Base-by-base conservation (phyloP, 2,329 filamentous ascomycete species). In the Botrytis squamosa region DNA sequence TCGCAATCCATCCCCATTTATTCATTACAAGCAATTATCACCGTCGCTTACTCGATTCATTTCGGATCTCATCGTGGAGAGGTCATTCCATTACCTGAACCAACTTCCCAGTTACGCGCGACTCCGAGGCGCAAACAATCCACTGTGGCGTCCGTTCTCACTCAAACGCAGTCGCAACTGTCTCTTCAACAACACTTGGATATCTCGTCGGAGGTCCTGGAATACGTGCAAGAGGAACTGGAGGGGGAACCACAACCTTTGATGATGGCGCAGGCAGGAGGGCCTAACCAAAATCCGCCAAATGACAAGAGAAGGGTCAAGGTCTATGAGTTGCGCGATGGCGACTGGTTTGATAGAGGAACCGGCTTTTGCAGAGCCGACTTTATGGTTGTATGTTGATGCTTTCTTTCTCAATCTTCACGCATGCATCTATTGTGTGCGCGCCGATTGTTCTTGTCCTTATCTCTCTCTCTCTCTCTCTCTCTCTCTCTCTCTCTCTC, bases 331-430 rank as follows among this genome's bases (percentile, higher is more conserved):
- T 89, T 99, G 80, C 94, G 93, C 83, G 94, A 97, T 85, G 97
- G 97, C 88, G 96, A 98, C 89, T 99, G 96, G 96, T 98, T 95
- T 82, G 96, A 99, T 85, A 89, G 95, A 81, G 96, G 96, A 77
- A 99, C 96, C 66, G 96, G 96, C 76, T 98, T 98, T 83, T 98
- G 96, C 83, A 93, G 90, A 75, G 94, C 95, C 66, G 72, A 75
- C 8, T 81, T 79, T 66, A 71, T 77, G 40, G 76, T 78, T 66
- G 80, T 81, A 80, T 63, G 80, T 77, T 59, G 33, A 33, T 18
- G 52, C 59, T 12, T 38, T 40, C 33, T n/a, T 63, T 33, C 64
- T 72, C 63, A 66, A n/a, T 57, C 70, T 69, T 60, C 69, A 72
- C 10, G 14, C 46, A 40, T 18, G 2, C 14, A 20, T 22, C 38